Evolutionary conservation across 768 basidiomycete genomes (phyloP).

Genomic region (Lactarius hatsudake): DNA sequence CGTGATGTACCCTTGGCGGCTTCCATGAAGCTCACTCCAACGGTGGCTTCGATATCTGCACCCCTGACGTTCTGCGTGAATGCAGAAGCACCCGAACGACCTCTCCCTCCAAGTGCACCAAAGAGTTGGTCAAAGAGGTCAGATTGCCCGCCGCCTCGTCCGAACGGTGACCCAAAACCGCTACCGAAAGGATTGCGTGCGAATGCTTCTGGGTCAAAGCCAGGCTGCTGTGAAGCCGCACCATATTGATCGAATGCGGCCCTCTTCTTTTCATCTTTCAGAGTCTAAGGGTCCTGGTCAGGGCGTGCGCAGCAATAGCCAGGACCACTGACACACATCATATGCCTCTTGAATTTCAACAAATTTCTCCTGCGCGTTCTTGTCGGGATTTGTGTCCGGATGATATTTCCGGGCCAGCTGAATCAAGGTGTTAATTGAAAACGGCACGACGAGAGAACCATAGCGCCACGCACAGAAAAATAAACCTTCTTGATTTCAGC

Average conservation of each 20-base stretch:
- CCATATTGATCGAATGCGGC: constrained; percentile 91
- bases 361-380: constrained; percentile 86
- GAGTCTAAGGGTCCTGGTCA: constrained; percentile 48
- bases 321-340: constrained; percentile 59
- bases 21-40: constrained; percentile 86
- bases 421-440: constrained; percentile 24
- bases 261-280: constrained; percentile 94
- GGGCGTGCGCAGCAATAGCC: constrained; percentile 5
- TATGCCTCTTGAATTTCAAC: constrained; percentile 97
- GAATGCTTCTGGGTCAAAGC: constrained; percentile 91
- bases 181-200: constrained; percentile 30
- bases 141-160: constrained; percentile 42
- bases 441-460: constrained; percentile 13
- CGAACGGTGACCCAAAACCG: constrained; percentile 57
- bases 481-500: constrained; percentile 97
- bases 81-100: constrained; percentile 43
- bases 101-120: constrained; percentile 55
- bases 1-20: constrained; percentile 87
- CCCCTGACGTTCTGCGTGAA: constrained; percentile 53
- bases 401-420: constrained; percentile 98
- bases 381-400: constrained; percentile 95
- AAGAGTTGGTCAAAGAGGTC: constrained; percentile 90
- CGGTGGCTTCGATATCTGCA: constrained; percentile 74
- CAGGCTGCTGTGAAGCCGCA: constrained; percentile 85
- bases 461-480: constrained; percentile 67